Percentiles rank a stretch among this genome's conserved stretches.
Conservation (phyloP, 805 yeast genomes). For the Suhomyces vadensis region DNA sequence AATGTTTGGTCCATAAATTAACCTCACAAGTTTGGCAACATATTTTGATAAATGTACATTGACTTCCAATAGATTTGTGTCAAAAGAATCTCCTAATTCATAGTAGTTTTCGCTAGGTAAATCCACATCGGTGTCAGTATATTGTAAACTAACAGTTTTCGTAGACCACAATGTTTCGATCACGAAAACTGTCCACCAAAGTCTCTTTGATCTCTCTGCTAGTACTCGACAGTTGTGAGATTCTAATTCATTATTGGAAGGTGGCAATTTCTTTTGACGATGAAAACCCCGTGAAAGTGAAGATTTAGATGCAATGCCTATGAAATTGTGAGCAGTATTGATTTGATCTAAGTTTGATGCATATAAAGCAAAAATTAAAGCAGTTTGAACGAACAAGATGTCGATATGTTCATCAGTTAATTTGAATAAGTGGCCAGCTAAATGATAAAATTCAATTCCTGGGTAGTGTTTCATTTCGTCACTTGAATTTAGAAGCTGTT, state of each 20-base stretch:
- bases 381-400: constrained; percentile 36
- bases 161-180: constrained; percentile 43
- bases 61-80: constrained; percentile 30
- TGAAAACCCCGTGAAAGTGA: constrained; percentile 41
- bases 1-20: constrained; percentile 42
- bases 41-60: constrained; percentile 43
- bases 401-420: constrained; percentile 32
- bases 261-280: constrained; percentile 24
- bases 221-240: constrained; percentile 5
- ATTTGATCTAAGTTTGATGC: constrained; percentile 38
- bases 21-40: constrained; percentile 34
- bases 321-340: constrained; percentile 40
- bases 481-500: constrained; percentile 27
- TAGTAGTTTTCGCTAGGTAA: constrained; percentile 36
- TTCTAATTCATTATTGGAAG: constrained; percentile 3
- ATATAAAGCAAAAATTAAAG: constrained; percentile 35
- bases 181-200: constrained; percentile 46
- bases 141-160: constrained; percentile 41
- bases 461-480: constrained; percentile 19
- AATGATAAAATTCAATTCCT: constrained; percentile 34
- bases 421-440: constrained; percentile 34
- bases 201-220: constrained; percentile 34
- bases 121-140: constrained; percentile 45
- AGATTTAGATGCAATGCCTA: constrained; percentile 41
- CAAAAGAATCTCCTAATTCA: constrained; percentile 32